Conservation (phyloP, 1,139 yeast species). For the Candida anutae region DNA sequence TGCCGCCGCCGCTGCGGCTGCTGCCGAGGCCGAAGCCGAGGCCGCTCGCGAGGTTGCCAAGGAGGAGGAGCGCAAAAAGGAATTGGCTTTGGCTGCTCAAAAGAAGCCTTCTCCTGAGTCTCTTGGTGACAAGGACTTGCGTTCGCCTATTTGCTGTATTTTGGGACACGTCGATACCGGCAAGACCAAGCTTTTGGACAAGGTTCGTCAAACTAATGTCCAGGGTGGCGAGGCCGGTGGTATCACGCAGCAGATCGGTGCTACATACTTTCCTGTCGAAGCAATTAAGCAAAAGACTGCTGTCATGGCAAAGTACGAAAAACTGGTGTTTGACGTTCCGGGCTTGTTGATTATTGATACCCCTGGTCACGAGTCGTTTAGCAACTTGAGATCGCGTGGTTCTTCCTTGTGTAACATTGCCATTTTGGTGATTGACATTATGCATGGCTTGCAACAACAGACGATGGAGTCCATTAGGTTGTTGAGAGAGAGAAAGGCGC, state of each 20-base stretch:
- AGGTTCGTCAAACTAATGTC: constrained; percentile 96
- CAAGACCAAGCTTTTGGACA: constrained; percentile 92
- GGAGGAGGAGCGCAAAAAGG: constrained; percentile 23
- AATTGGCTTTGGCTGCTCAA: constrained; percentile 7
- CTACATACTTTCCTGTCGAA: constrained; percentile 96
- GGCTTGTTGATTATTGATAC: constrained; percentile 95
- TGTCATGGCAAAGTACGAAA: constrained; percentile 82
- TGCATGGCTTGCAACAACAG: constrained; percentile 99
- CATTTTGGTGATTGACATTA: constrained; percentile 92
- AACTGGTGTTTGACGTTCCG: constrained; percentile 86
- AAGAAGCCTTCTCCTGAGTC: constrained; percentile 6
- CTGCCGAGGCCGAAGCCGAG: constrained; percentile 12
- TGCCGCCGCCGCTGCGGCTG: constrained; percentile 12
- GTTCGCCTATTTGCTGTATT: constrained; percentile 98
- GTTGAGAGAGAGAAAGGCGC: constrained; percentile 94
- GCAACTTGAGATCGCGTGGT: constrained; percentile 97
- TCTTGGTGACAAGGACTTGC: constrained; percentile 48
- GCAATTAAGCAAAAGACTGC: constrained; percentile 87
- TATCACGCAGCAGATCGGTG: constrained; percentile 99
- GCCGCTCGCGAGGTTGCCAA: constrained; percentile 16
- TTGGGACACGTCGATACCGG: constrained; percentile 99
- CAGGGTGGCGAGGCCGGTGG: constrained; percentile 99
- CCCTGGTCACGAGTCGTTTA: constrained; percentile 99
- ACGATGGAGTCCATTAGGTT: constrained; percentile 89
- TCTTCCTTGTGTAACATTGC: constrained; percentile 98